Evolutionary conservation across 768 basidiomycete species (phyloP).

Genomic region (Amanita rubescens): DNA sequence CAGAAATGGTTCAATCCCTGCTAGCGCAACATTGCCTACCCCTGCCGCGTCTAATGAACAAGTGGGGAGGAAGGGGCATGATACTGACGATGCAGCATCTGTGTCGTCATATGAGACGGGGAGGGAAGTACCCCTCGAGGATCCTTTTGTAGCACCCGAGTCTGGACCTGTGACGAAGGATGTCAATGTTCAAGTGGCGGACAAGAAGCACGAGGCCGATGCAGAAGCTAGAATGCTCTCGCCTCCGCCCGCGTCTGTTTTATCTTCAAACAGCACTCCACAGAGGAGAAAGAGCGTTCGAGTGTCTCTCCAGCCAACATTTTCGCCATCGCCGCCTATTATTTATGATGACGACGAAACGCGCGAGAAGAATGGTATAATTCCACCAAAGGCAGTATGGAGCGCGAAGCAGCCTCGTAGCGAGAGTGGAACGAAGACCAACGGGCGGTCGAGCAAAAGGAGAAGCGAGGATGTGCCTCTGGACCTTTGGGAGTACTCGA

Average conservation of each 20-base stretch:
- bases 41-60: background rate
- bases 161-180: slow-evolving; percentile 6
- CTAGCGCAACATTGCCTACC: background rate
- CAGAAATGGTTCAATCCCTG: background rate
- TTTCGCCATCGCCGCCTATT: slow-evolving; percentile 64
- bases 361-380: slow-evolving; percentile 12
- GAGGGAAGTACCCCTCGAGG: slow-evolving; percentile 42
- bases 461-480: background rate
- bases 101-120: slow-evolving; percentile 64
- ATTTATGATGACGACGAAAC: slow-evolving; percentile 42
- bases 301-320: slow-evolving; percentile 70
- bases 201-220: background rate
- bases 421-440: background rate
- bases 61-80: slow-evolving; percentile 14
- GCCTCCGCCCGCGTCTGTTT: slow-evolving; percentile 7
- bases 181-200: background rate
- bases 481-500: slow-evolving; percentile 68
- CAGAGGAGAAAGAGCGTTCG: slow-evolving; percentile 64
- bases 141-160: slow-evolving; percentile 18
- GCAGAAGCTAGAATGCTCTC: background rate
- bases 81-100: slow-evolving; percentile 35
- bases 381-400: background rate
- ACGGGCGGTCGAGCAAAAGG: slow-evolving; percentile 3
- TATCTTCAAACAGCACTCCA: slow-evolving; percentile 12
- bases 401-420: slow-evolving; percentile 10